Evolutionary conservation across 345 rosid species (phyloP).

Genomic region (Erucastrum elatum): DNA sequence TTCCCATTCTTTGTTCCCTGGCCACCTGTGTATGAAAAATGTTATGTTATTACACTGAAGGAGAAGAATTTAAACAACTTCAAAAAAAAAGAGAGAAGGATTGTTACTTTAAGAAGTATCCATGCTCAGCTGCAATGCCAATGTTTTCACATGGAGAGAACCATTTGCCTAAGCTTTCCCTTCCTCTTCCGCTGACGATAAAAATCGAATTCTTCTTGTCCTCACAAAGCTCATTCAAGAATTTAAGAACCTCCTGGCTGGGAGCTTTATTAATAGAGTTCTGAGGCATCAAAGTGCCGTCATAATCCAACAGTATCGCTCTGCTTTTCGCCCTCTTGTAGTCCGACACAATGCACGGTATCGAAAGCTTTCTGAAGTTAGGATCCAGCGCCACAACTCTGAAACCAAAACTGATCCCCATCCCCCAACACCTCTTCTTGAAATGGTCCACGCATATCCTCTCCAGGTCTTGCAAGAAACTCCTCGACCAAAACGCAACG

Average conservation of each 20-base stretch:
- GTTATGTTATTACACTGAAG: neutral
- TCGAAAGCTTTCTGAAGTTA: slow-evolving; percentile 45
- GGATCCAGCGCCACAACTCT: slow-evolving; percentile 47
- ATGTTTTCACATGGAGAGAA: slow-evolving; percentile 39
- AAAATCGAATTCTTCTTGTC: slow-evolving; percentile 40
- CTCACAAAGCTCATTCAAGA: slow-evolving; percentile 38
- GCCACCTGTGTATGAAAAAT: slow-evolving; percentile 30
- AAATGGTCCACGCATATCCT: slow-evolving; percentile 48
- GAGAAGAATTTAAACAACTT: neutral
- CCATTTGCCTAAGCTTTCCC: slow-evolving; percentile 45
- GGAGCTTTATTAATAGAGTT: slow-evolving; percentile 45
- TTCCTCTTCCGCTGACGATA: slow-evolving; percentile 47
- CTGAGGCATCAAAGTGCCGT: slow-evolving; percentile 47
- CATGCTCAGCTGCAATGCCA: slow-evolving; percentile 47
- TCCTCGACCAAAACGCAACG: slow-evolving; percentile 44
- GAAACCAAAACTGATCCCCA: slow-evolving; percentile 45
- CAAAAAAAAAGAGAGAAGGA: neutral
- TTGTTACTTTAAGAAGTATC: slow-evolving; percentile 40
- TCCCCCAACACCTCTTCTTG: slow-evolving; percentile 47
- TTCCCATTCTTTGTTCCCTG: slow-evolving; percentile 44
- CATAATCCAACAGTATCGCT: slow-evolving; percentile 45
- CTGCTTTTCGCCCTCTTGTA: slow-evolving; percentile 45
- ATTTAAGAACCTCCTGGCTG: slow-evolving; percentile 41
- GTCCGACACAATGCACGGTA: slow-evolving; percentile 45
- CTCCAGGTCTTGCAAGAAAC: slow-evolving; percentile 47